Evolutionary conservation across 31 red algal genomes (phyloP), one percentile per base, ranked within the genome.

Genomic region (Porphyra umbilicalis): DNA sequence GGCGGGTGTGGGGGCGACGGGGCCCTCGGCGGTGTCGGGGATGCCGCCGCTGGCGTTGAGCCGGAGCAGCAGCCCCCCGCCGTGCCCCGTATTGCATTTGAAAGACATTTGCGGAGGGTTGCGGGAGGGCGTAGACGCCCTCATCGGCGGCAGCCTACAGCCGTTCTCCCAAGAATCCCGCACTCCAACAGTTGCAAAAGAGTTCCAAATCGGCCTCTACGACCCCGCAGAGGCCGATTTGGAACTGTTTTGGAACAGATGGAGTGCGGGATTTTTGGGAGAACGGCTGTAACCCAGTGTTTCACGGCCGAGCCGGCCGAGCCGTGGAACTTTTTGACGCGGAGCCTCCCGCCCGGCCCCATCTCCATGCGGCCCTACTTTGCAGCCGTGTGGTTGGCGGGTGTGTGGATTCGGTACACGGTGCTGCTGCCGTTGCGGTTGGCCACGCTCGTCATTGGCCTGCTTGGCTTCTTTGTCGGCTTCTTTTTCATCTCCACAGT

Each of bases 321-420:
- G 71, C 91, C 91, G 36, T 97, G 91, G 91, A 97, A 97, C 82
- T 93, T 97, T 83, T 78, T 97, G 42, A 89, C 88, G 33, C 80
- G 95, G 33, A 97, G 83, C 34, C 80, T 84, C 36, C 85, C 89
- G 8, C 94, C 85, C 13, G 84, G 81, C 1, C 82, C 57, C 35
- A 88, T 83, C 83, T 77, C 38, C 30, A 86, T 98, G 83, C 79
- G 81, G 35, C 88, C 92, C 13, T 87, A 90, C 79, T 78, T 90
- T 20, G 81, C 85, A n/a, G 44, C 89, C 33, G 35, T 98, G n/a
- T 95, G 89, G 95, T 30, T 92, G 30, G 76, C 90, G 10, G 90
- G 92, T 38, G 75, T 98, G 18, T 98, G 92, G 89, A 76, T 91
- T 36, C 83, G 95, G n/a, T 98, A 94, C 82, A 91, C 83, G 36